Evolutionary conservation across 352 stramenopile species (phyloP), one percentile per base, ranked within the genome.

Genomic region (Aphanomyces euteiches): DNA sequence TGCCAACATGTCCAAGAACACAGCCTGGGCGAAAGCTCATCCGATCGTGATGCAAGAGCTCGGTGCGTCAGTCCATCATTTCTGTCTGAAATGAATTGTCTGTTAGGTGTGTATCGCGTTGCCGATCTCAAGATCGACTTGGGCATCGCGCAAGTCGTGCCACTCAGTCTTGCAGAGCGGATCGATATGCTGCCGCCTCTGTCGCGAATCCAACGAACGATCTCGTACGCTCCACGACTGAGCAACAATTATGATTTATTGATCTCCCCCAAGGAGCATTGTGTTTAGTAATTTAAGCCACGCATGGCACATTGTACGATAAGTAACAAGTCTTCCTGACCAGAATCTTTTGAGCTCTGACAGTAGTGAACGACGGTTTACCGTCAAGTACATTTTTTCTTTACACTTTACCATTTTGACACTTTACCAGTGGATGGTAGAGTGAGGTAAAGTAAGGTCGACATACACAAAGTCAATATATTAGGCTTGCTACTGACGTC

Each of bases 91-190:
- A 50, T 12, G 28, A 28, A 28, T 28, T 28, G 2, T 28, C 28
- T 28, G 2, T 2, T 59, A 69, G 63, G 63, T 21, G 63, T 69
- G 4, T 69, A 69, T n/a, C 64, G 64, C 36, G 50, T 70, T 15
- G 19, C 56, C 0, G 64, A 70, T 38, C 54, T 70, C 13, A 70
- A 70, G 64, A 70, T 70, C 54, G 64, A 70, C 45, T 34, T 70
- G 6, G 64, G 64, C 6, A 70, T 70, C 19, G 64, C 64, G 5
- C 45, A 70, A 43, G 64, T 70, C 10, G 8, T 70, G 37, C 64
- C 64, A 7, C 7, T 53, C 8, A 19, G n/a, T 37, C 47, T 70
- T 5, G 60, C 39, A 3, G 64, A 57, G n/a, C 64, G 64, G 15
- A n/a, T 43, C 12, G 37, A 7, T 10, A 37, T 70, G 15, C 45